phyloP scores from a whole-genome alignment of 192 early-diverging fungal genomes.

The Ambispora gerdemannii region DNA sequence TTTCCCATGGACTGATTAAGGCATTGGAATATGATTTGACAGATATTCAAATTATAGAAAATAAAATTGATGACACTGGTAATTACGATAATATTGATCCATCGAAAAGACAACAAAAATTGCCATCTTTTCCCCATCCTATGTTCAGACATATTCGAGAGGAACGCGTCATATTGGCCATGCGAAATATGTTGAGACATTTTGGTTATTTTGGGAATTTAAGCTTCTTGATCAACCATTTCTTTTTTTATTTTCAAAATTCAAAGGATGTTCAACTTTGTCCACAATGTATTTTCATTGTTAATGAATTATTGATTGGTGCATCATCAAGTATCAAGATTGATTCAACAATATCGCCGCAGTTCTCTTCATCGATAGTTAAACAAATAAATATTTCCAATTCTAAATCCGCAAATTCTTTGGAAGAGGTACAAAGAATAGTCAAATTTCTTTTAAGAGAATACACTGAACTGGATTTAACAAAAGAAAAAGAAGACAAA shows the following conservation, averaged over 20 bases:
- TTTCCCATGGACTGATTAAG: conserved; percentile 38
- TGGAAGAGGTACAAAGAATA: conserved; percentile 21
- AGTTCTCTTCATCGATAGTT: too few relatives aligned
- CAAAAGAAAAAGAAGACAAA: background rate
- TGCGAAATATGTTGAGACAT: conserved; percentile 31
- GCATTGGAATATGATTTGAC: conserved; percentile 39
- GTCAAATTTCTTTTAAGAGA: conserved; percentile 27
- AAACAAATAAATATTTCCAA: background rate
- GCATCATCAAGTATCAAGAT: conserved; percentile 18
- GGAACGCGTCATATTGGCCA: conserved; percentile 11
- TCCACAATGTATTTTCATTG: conserved; percentile 37
- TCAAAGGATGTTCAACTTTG: conserved; percentile 12
- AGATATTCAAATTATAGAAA: conserved; percentile 35
- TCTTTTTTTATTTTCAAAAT: conserved; percentile 32
- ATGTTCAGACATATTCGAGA: conserved; percentile 36
- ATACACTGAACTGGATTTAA: conserved; percentile 21
- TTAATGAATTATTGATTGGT: conserved; percentile 38
- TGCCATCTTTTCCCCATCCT: conserved; percentile 29
- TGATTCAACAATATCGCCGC: too few relatives aligned
- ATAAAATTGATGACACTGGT: conserved; percentile 12
- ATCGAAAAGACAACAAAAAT: background rate
- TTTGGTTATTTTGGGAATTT: conserved; percentile 35
- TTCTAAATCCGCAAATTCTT: conserved; percentile 1
- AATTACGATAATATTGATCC: conserved; percentile 26
- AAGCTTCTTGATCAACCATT: conserved; percentile 34